Evolutionary conservation across 805 yeast genomes (phyloP).

Genomic region (Kuraishia capsulata): DNA sequence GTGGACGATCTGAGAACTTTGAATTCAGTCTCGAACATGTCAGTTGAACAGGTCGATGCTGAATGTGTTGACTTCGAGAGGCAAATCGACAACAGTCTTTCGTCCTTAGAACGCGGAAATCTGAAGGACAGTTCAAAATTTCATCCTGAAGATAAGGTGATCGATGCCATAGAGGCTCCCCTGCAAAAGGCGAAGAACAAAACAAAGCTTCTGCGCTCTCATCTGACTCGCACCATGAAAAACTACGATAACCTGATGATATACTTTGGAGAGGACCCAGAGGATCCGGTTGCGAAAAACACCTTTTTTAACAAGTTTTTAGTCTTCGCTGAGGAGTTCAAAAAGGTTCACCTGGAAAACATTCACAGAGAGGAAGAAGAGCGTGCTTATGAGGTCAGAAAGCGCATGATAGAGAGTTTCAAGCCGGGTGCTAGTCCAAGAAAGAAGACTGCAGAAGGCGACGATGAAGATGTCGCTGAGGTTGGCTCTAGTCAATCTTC

Average conservation of each 20-base stretch:
- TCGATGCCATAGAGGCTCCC: conserved; percentile 42
- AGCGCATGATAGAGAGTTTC: conserved; percentile 38
- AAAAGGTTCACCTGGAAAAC: conserved; percentile 57
- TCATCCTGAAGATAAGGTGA: conserved; percentile 59
- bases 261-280: conserved; percentile 64
- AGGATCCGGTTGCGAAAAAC: conserved; percentile 40
- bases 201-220: conserved; percentile 40
- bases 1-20: conserved; percentile 50
- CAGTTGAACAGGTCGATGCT: conserved; percentile 50
- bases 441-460: conserved; percentile 1
- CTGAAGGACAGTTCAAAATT: conserved; percentile 52
- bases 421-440: conserved; percentile 7
- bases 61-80: conserved; percentile 51
- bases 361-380: conserved; percentile 60
- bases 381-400: conserved; percentile 54
- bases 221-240: conserved; percentile 37
- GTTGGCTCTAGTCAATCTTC: not conserved
- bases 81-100: conserved; percentile 39
- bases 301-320: conserved; percentile 55
- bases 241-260: conserved; percentile 53
- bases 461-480: not conserved
- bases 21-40: conserved; percentile 45
- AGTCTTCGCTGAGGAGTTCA: conserved; percentile 51
- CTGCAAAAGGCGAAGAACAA: conserved; percentile 30
- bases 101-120: conserved; percentile 51